Percentiles rank a stretch among this genome's conserved stretches.
Conservation (phyloP, 805 yeast genomes). For the Pichia kluyveri region DNA sequence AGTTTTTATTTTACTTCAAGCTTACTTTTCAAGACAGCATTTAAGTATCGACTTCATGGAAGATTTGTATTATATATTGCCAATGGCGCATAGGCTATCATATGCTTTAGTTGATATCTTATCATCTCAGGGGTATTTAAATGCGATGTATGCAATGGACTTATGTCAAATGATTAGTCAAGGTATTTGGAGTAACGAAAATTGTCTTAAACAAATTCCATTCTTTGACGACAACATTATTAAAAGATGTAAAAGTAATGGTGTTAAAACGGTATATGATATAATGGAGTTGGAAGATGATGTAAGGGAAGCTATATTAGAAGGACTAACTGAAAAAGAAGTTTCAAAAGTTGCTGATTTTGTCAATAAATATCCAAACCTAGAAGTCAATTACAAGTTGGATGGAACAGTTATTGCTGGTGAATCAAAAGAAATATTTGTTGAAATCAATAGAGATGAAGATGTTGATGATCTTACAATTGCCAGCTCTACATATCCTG, state of each 20-base stretch:
- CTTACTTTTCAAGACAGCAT: conserved; percentile 61
- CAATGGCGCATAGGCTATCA: conserved; percentile 40
- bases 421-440: conserved; percentile 37
- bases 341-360: conserved; percentile 70
- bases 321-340: conserved; percentile 36
- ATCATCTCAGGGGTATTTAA: conserved; percentile 71
- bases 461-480: conserved; percentile 59
- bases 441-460: conserved; percentile 62
- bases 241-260: conserved; percentile 40
- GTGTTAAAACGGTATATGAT: conserved; percentile 71
- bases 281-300: conserved; percentile 62
- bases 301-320: conserved; percentile 53
- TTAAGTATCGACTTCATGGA: conserved; percentile 52
- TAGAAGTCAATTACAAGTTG: conserved; percentile 56
- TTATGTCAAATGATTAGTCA: conserved; percentile 82
- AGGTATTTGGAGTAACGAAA: conserved; percentile 75
- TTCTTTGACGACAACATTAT: conserved; percentile 42
- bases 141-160: conserved; percentile 79
- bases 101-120: conserved; percentile 67
- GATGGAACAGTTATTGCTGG: conserved; percentile 32
- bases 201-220: conserved; percentile 77
- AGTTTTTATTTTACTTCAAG: conserved; percentile 68
- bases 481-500: conserved; percentile 51
- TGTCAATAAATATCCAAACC: conserved; percentile 82
- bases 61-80: conserved; percentile 50